A percentile compares a stretch with the other conserved stretches of the same genome.
Conservation (phyloP, 495 filamentous ascomycete genomes). For the Rhypophila decipiens region DNA sequence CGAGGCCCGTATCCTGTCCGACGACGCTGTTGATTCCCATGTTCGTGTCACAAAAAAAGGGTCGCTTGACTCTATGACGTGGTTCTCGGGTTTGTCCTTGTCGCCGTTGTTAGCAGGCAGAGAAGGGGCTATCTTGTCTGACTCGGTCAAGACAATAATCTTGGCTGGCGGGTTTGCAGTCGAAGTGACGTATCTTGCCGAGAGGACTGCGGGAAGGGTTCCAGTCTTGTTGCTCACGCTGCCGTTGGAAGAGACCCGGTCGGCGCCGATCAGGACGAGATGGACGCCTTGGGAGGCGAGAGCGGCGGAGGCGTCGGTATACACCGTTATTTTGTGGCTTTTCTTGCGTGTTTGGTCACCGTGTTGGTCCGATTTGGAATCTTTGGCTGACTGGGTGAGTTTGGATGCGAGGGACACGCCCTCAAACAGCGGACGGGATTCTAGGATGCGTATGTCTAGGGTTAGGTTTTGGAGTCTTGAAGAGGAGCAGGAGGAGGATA, state of each 20-base stretch:
- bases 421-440: slow-evolving; percentile 61
- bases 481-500: too few species aligned
- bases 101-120: too few species aligned
- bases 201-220: slow-evolving; percentile 49
- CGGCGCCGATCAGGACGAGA: slow-evolving; percentile 56
- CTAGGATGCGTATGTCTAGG: slow-evolving; percentile 53
- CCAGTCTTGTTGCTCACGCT: slow-evolving; percentile 64
- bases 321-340: slow-evolving; percentile 40
- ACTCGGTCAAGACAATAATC: slow-evolving; percentile 50
- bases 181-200: slow-evolving; percentile 35
- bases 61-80: slow-evolving; percentile 45
- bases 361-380: too few species aligned
- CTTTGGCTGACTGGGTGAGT: slow-evolving; percentile 13
- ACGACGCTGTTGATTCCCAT: slow-evolving; percentile 34
- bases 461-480: slow-evolving; percentile 21
- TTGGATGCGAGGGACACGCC: slow-evolving; percentile 50
- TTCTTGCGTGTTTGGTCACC: slow-evolving; percentile 7
- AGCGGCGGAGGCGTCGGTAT: slow-evolving; percentile 56
- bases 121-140: slow-evolving; percentile 53
- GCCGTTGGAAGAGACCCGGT: slow-evolving; percentile 50
- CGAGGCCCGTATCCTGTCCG: slow-evolving; percentile 12
- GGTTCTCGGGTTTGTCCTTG: too few species aligned
- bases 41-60: slow-evolving; percentile 36
- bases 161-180: slow-evolving; percentile 25
- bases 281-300: slow-evolving; percentile 42